Conservation (phyloP, 352 stramenopile species). For the Thraustochytrium striatum region DNA sequence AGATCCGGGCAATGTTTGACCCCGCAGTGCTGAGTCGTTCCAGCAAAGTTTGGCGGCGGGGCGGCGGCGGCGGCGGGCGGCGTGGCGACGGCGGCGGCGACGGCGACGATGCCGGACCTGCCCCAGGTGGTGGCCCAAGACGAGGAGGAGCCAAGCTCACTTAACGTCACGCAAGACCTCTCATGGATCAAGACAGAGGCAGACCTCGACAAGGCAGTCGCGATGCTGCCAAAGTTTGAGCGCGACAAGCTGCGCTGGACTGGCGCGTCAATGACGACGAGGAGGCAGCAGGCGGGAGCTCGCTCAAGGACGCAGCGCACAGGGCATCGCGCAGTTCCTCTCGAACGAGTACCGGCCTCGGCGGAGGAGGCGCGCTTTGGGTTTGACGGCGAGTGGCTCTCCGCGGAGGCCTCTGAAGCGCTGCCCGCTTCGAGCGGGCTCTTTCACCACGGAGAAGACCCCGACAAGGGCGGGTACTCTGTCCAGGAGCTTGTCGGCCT, state of each 20-base stretch:
- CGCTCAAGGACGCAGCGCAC: too few relatives aligned
- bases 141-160: background rate
- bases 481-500: background rate
- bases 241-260: background rate
- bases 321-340: too few relatives aligned
- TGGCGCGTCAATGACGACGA: background rate
- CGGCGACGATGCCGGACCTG: background rate
- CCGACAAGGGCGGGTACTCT: background rate
- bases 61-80: background rate
- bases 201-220: background rate
- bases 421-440: background rate
- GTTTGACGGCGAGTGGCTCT: too few relatives aligned
- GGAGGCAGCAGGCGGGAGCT: too few relatives aligned
- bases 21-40: background rate
- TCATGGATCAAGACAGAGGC: background rate
- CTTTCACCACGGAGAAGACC: background rate
- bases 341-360: too few relatives aligned
- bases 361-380: too few relatives aligned
- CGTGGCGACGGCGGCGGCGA: background rate
- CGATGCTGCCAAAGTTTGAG: background rate
- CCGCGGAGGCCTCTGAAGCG: too few relatives aligned
- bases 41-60: too few relatives aligned
- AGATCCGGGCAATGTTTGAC: background rate
- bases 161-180: background rate
- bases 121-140: background rate